Evolutionary conservation across 2,329 filamentous ascomycete species (phyloP).

Genomic region (Colletotrichum gloeosporioides): DNA sequence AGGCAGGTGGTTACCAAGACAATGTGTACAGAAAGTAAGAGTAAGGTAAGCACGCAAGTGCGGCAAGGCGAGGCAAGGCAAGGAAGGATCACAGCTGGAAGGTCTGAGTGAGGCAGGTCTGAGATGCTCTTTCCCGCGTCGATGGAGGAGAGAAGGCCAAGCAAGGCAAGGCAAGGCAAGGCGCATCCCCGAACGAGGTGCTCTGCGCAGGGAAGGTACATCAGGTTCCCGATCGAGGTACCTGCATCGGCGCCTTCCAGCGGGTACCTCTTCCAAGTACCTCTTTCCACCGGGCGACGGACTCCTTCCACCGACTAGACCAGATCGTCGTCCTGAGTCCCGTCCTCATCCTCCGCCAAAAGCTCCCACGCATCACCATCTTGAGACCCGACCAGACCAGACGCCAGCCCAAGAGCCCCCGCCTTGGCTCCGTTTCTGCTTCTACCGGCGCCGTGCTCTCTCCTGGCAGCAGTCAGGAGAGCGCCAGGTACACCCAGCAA

Average conservation of each 20-base stretch:
- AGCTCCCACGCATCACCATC: neutral
- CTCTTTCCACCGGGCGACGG: constrained; percentile 1
- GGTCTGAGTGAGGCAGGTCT: neutral
- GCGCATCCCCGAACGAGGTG: neutral
- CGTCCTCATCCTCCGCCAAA: constrained; percentile 5
- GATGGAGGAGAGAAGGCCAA: neutral
- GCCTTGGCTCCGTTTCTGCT: neutral
- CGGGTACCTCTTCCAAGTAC: neutral
- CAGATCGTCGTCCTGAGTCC: neutral
- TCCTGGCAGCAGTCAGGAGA: neutral
- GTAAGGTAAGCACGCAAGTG: neutral
- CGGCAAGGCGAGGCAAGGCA: neutral
- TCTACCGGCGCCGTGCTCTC: neutral
- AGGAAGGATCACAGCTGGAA: neutral
- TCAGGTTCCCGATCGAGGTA: neutral
- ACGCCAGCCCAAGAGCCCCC: neutral
- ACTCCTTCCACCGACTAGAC: neutral
- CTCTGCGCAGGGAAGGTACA: neutral
- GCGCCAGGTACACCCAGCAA: neutral
- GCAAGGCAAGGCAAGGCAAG: neutral
- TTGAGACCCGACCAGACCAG: neutral
- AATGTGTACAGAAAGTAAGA: neutral
- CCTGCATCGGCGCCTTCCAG: neutral
- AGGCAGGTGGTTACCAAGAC: neutral
- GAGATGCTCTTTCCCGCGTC: neutral